A percentile compares a stretch with the other conserved stretches of the same genome.
Evolutionary conservation across 345 rosid species (phyloP).

Genomic region (Euphorbia tirucalli): DNA sequence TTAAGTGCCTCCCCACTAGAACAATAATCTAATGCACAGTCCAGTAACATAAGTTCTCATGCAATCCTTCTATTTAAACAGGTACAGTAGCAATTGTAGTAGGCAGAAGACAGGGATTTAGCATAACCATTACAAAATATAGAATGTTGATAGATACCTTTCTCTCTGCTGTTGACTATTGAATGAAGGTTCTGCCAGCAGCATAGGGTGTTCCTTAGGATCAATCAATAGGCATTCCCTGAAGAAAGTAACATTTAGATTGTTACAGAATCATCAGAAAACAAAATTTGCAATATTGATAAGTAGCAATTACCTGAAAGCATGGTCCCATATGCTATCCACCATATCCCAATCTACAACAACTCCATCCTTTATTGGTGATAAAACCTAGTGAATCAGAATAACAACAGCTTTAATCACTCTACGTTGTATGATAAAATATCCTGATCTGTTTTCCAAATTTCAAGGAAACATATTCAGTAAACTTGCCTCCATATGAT

Average conservation of each 20-base stretch:
- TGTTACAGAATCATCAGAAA: constrained; percentile 1
- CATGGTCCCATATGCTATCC: constrained; percentile 97
- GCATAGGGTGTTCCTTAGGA: constrained; percentile 94
- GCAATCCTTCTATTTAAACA: not conserved
- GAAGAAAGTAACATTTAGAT: not conserved
- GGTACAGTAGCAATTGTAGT: not conserved
- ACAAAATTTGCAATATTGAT: constrained; percentile 6
- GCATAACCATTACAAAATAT: not conserved
- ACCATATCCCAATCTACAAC: constrained; percentile 96
- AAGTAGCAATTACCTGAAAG: constrained; percentile 55
- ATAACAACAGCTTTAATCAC: constrained; percentile 10
- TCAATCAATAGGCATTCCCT: constrained; percentile 85
- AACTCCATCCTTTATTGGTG: constrained; percentile 87
- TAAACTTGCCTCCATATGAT: constrained; percentile 83
- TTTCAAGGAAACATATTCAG: not conserved
- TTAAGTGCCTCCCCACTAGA: not conserved
- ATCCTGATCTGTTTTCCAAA: not conserved
- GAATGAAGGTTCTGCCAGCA: constrained; percentile 90
- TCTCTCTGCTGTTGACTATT: constrained; percentile 92
- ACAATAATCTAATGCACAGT: not conserved
- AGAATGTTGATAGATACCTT: constrained; percentile 43
- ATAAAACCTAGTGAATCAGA: constrained; percentile 51
- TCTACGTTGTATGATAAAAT: not conserved
- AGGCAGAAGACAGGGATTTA: not conserved
- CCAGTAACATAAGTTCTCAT: not conserved